Base-by-base conservation (phyloP, 352 stramenopile species). In the Phytophthora gonapodyides region DNA sequence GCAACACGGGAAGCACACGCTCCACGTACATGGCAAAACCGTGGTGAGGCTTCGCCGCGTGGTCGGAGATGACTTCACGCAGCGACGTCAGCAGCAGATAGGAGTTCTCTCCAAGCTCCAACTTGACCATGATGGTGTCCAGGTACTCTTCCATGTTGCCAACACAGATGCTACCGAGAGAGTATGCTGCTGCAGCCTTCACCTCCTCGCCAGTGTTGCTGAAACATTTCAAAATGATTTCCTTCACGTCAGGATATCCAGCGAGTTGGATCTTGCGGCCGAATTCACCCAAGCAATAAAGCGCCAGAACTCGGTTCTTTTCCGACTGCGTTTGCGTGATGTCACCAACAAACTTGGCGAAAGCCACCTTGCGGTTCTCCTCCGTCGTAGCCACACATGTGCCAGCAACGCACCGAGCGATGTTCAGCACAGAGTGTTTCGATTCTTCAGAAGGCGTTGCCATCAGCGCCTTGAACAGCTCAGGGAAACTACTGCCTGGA, bases 21-120 rank as follows among this genome's bases (percentile, higher is more conserved):
- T 89, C 76, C 27, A 97, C 74, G 47, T 94, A 93, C 27, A 83
- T 67, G 9, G 80, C 77, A 31, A 92, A 86, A 16, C 80, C 86
- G 42, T 95, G 73, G 34, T 93, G 73, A 8, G 93, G 76, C 43
- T 75, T 94, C 6, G 82, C 71, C 8, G 85, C 83, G 48, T 94
- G 82, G 57, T 91, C 75, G 1, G 73, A 76, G 36, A 99, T 99
- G 43, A 99, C 95, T 87, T 99, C 97, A 54, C 97, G 96, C 36
- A 99, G 71, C 2, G 96, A 88, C 40, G 83, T 97, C 40, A 99
- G 72, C n/a, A 99, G 73, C 21, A 99, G 77, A 59, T 99, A 99
- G 57, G 98, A 96, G 59, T 98, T 97, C 40, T 89, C 80, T 27
- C 74, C 81, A 46, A 86, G 70, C 55, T 98, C 89, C 45, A 99